Base-by-base conservation (phyloP, 1,139 yeast species). In the Kluyveromyces sp. region DNA sequence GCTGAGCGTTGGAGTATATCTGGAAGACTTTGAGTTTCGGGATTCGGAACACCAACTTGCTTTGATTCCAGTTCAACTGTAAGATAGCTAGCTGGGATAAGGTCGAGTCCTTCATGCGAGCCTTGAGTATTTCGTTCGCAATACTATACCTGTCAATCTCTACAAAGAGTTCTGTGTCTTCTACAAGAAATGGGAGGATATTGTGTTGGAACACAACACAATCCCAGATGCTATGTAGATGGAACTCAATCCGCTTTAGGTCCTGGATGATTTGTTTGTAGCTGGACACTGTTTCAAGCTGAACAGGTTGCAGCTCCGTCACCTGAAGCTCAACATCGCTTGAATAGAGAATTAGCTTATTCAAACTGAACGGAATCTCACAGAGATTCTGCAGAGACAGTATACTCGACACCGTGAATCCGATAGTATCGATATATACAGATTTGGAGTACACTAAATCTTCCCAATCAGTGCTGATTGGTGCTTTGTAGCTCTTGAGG, bases 331-430 rank as follows among this genome's bases (percentile, higher is more conserved):
- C 34, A 1, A 4, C 15, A 21, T 6, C 53, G 41, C 3, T 30
- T 36, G 25, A 57, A 43, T 7, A 49, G 41, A 28, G 58, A 34
- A 5, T 27, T 47, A 7, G 48, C 34, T 2, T 57, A 34, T 4
- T 36, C 15, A 39, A 37, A 52, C 2, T 26, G 39, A 37, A 37
- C 7, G 61, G 62, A 28, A 56, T 55, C 7, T 49, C 43, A 25
- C 37, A 39, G 7, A 60, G 44, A 57, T 61, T 56, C 34, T 42
- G 32, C 3, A 57, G 39, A 35, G 58, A 61, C 31, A 53, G 51
- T 10, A 39, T 35, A 8, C 49, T 43, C 6, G 43, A 44, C 37
- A 58, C 34, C 26, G 48, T 51, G 8, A 58, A 34, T 25, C 30
- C 43, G n/a, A 57, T 29, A 21, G 38, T 41, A n/a, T 44, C 38